Evolutionary conservation across 1,284 basidiomycete genomes (phyloP).

Genomic region (Psilocybe mexicana): DNA sequence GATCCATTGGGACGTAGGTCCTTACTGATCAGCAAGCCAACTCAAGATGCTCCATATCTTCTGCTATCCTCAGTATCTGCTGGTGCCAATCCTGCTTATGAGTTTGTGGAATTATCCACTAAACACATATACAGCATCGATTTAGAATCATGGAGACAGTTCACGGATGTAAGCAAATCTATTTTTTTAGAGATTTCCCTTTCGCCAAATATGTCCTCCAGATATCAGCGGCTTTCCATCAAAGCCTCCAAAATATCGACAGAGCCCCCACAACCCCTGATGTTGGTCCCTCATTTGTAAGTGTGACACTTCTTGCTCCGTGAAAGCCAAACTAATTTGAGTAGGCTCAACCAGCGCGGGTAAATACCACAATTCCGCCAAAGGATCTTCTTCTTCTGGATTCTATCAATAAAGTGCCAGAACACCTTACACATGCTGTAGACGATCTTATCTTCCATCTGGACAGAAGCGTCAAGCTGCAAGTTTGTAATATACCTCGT

Average conservation of each 20-base stretch:
- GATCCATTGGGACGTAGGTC: constrained; percentile 94
- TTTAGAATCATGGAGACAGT: constrained; percentile 6
- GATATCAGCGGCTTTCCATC: constrained; percentile 34
- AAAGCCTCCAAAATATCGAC: constrained; percentile 24
- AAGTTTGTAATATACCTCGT: constrained; percentile 57
- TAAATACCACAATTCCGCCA: constrained; percentile 53
- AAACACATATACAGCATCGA: constrained; percentile 54
- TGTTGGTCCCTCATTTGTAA: constrained; percentile 18
- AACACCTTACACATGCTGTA: constrained; percentile 43
- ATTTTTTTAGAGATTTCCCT: background rate
- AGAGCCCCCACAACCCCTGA: constrained; percentile 16
- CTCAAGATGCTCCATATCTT: constrained; percentile 47
- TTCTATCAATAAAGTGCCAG: constrained; percentile 47
- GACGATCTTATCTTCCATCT: constrained; percentile 55
- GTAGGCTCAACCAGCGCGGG: constrained; percentile 46
- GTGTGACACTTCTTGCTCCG: background rate
- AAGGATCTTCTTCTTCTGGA: constrained; percentile 37
- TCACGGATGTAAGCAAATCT: constrained; percentile 10
- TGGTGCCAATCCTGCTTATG: constrained; percentile 42
- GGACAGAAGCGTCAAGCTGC: constrained; percentile 60
- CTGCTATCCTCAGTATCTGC: constrained; percentile 69
- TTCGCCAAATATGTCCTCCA: constrained; percentile 19
- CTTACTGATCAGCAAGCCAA: constrained; percentile 69
- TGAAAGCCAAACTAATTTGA: background rate
- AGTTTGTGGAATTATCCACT: constrained; percentile 67